Evolutionary conservation across 306 rosid genomes (phyloP).

Genomic region (Dryas alaskensis): DNA sequence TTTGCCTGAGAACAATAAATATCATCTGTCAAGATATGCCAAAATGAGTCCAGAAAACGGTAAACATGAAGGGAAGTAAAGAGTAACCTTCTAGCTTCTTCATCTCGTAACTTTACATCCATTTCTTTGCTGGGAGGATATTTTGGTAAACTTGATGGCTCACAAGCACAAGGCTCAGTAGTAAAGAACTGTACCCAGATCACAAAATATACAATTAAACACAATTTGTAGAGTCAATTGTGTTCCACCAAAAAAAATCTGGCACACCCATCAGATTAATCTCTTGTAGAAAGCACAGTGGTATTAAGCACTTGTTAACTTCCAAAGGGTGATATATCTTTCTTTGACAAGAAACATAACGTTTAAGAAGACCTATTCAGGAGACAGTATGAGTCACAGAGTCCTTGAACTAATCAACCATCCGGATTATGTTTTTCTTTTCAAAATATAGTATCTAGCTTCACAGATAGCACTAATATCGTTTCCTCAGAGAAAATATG

Average conservation of each 20-base stretch:
- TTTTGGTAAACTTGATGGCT: slow-evolving; percentile 86
- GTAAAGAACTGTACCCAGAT: slow-evolving; percentile 65
- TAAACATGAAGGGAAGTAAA: slow-evolving; percentile 23
- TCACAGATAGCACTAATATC: not conserved
- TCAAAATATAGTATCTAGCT: not conserved
- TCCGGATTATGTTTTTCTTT: not conserved
- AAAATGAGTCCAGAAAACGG: slow-evolving; percentile 20
- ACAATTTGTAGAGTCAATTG: slow-evolving; percentile 20
- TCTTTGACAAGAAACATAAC: not conserved
- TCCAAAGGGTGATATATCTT: not conserved
- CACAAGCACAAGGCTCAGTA: slow-evolving; percentile 84
- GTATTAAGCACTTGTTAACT: slow-evolving; percentile 1
- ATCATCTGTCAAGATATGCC: slow-evolving; percentile 26
- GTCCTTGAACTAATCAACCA: slow-evolving; percentile 6
- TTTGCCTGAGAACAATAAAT: slow-evolving; percentile 58
- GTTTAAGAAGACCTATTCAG: not conserved
- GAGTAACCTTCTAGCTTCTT: slow-evolving; percentile 86
- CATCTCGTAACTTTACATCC: slow-evolving; percentile 91
- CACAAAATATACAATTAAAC: slow-evolving; percentile 19
- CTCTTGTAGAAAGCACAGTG: not conserved
- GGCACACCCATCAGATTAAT: not conserved
- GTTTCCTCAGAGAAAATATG: not conserved
- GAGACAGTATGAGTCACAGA: not conserved
- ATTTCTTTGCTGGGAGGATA: slow-evolving; percentile 97
- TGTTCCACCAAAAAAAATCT: not conserved